Evolutionary conservation across 2,329 filamentous ascomycete genomes (phyloP).

Genomic region (Falciphora oryzae): DNA sequence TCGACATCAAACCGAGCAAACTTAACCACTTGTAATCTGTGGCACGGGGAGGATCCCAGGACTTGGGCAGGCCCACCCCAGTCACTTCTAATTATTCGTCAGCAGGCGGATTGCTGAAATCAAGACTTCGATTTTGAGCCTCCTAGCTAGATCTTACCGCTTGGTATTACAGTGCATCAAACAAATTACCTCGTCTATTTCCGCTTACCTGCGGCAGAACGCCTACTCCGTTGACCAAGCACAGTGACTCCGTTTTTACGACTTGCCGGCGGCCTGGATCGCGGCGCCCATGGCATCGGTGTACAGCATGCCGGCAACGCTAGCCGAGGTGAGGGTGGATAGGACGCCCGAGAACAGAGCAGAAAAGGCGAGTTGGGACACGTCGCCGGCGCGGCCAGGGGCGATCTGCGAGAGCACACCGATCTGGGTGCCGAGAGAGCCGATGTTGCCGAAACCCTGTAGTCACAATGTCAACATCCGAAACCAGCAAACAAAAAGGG

Average conservation of each 20-base stretch:
- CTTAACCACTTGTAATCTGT: no score
- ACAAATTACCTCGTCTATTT: background rate
- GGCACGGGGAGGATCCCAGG: no score
- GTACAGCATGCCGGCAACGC: conserved; percentile 66
- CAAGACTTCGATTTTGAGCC: background rate
- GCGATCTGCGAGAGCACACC: conserved; percentile 80
- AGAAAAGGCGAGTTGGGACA: conserved; percentile 69
- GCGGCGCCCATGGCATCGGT: conserved; percentile 7
- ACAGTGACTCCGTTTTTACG: background rate
- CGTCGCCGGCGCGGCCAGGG: conserved; percentile 66
- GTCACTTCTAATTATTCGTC: no score
- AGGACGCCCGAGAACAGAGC: conserved; percentile 74
- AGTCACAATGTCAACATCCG: conserved; percentile 19
- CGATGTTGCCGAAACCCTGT: conserved; percentile 73
- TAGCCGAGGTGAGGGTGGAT: conserved; percentile 72
- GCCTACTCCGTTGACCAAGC: no score
- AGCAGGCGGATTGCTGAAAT: no score
- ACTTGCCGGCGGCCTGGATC: conserved; percentile 2
- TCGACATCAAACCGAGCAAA: no score
- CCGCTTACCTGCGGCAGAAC: background rate
- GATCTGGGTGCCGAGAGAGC: conserved; percentile 83
- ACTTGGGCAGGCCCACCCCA: no score
- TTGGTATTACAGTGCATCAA: background rate
- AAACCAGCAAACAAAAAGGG: background rate
- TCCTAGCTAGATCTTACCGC: background rate